Evolutionary conservation across 2,329 filamentous ascomycete species (phyloP).

Genomic region (Fusarium sterilihyphosum): DNA sequence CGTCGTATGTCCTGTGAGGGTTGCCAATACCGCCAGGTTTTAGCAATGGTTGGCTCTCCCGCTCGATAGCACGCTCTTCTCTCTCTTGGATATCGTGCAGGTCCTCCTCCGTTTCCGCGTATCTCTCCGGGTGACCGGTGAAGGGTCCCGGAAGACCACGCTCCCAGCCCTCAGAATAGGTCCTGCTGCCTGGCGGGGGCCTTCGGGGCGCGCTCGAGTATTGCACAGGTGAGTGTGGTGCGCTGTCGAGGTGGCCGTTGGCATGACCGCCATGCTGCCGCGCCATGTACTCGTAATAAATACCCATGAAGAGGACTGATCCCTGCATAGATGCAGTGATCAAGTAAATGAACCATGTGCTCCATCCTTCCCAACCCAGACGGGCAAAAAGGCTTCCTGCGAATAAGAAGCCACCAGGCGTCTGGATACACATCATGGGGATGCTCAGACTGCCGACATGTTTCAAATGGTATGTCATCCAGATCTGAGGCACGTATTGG

Average conservation of each 20-base stretch:
- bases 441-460: conserved; percentile 93
- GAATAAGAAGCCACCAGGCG: conserved; percentile 90
- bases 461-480: conserved; percentile 85
- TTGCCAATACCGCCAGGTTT: conserved; percentile 61
- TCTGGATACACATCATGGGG: conserved; percentile 98
- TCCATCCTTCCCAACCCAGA: conserved; percentile 87
- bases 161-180: conserved; percentile 62
- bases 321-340: conserved; percentile 89
- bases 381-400: conserved; percentile 83
- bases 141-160: conserved; percentile 61
- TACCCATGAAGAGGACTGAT: conserved; percentile 79
- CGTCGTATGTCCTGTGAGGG: conserved; percentile 53
- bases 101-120: conserved; percentile 62
- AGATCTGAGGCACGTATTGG: conserved; percentile 96
- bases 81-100: conserved; percentile 61
- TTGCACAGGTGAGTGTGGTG: conserved; percentile 44
- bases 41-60: conserved; percentile 62
- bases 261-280: conserved; percentile 46
- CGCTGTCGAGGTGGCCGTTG: conserved; percentile 37
- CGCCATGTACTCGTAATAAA: conserved; percentile 74
- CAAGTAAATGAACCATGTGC: conserved; percentile 92
- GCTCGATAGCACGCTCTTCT: conserved; percentile 60
- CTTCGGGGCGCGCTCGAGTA: conserved; percentile 45
- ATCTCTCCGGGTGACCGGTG: conserved; percentile 62
- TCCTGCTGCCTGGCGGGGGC: conserved; percentile 52